Evolutionary conservation across 2,329 filamentous ascomycete genomes (phyloP).

Genomic region (Cladobotryum protrusum): DNA sequence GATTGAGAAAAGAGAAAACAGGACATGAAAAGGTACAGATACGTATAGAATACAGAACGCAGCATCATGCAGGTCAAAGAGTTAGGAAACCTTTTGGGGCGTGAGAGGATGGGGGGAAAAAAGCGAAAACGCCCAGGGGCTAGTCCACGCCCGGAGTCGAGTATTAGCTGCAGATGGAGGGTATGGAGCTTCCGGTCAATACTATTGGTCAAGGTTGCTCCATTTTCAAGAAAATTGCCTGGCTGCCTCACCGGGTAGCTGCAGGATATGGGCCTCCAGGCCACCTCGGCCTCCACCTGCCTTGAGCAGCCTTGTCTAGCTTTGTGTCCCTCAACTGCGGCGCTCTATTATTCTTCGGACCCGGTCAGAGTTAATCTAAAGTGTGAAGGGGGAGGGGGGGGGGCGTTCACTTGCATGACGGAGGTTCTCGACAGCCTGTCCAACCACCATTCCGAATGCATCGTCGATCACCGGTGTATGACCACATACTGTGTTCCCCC

Average conservation of each 20-base stretch:
- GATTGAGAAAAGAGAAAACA: neutral
- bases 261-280: neutral
- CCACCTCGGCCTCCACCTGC: neutral
- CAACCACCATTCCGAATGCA: slow-evolving; percentile 11
- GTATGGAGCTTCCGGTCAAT: neutral
- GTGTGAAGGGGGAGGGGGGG: no score
- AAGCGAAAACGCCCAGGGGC: no score
- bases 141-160: neutral
- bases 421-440: neutral
- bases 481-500: slow-evolving; percentile 11
- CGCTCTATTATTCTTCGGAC: neutral
- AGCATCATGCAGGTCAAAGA: no score
- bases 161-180: neutral
- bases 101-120: no score
- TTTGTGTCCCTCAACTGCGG: slow-evolving; percentile 1
- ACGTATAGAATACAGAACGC: neutral
- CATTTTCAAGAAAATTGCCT: slow-evolving; percentile 1
- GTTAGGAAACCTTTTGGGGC: no score
- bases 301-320: neutral
- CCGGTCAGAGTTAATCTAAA: no score
- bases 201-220: neutral
- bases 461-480: slow-evolving; percentile 20
- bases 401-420: no score
- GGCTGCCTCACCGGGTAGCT: slow-evolving; percentile 6
- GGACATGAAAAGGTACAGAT: neutral